Base-by-base conservation (phyloP, 257 asterid species). In the Gentiana dahurica region DNA sequence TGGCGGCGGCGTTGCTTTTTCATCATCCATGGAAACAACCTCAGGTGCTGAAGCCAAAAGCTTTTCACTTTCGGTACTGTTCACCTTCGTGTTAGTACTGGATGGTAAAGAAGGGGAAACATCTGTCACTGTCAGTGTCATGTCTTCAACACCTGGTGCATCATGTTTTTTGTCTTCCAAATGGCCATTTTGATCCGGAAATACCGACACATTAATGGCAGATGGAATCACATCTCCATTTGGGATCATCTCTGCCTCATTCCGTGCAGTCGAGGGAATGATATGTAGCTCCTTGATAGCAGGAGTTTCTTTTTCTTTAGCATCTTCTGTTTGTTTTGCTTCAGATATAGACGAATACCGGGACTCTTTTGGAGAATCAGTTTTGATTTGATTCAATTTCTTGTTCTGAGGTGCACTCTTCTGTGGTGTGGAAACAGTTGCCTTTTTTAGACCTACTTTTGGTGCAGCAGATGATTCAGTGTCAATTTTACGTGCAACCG, bases 401-500 rank as follows among this genome's bases (percentile, higher is more conserved):
- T 65, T 70, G 36, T 70, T 65, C 41, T 49, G 71, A 58, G 72
- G 63, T 68, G 67, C 73, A 67, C 54, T 34, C 34, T 52, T 58
- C 36, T 35, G 58, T 45, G n/a, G 12, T 15, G 64, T 55, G 52
- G 75, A 12, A n/a, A 15, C 35, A 43, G 58, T 51, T 60, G 77
- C 52, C 69, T 71, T 83, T 43, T 51, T 76, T 62, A 65, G 81
- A 39, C 45, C 64, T 11, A 46, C 59, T 68, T 72, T 83, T 36
- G 79, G 36, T 38, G 77, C 83, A 10, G 66, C 53, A 11, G 87
- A 57, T 36, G 63, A 46, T 44, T 44, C 67, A 65, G 63, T 55
- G 64, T 60, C 69, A n/a, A 69, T 65, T 24, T 81, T 55, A n/a
- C 87, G 75, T 46, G 90, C 68, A 75, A 87, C 73, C 9, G 95